phyloP scores from a whole-genome alignment of 805 yeast genomes.

The Nakazawaea wickerhamii region DNA sequence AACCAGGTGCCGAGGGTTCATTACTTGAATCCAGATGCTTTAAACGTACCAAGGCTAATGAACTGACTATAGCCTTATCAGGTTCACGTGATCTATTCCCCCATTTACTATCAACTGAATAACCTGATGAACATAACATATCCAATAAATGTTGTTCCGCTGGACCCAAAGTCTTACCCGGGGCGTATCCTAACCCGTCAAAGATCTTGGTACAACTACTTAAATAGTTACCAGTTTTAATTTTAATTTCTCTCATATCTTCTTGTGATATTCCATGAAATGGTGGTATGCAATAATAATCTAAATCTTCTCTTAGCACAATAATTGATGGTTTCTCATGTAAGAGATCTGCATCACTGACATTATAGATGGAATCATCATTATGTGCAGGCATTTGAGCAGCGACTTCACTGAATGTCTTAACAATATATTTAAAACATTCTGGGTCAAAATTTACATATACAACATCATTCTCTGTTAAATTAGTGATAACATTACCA shows the following conservation, averaged over 20 bases:
- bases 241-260: conserved; percentile 63
- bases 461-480: conserved; percentile 76
- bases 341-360: conserved; percentile 54
- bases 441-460: conserved; percentile 81
- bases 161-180: conserved; percentile 58
- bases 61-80: conserved; percentile 77
- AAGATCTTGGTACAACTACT: conserved; percentile 58
- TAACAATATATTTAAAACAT: conserved; percentile 80
- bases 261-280: conserved; percentile 46
- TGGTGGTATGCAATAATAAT: conserved; percentile 87
- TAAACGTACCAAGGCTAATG: conserved; percentile 68
- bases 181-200: conserved; percentile 67
- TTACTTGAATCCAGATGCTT: conserved; percentile 25
- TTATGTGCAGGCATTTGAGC: conserved; percentile 45
- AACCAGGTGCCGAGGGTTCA: conserved; percentile 10
- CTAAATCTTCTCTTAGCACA: conserved; percentile 89
- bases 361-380: conserved; percentile 19
- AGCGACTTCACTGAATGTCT: conserved; percentile 65
- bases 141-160: conserved; percentile 94
- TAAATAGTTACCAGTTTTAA: conserved; percentile 66
- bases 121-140: conserved; percentile 91
- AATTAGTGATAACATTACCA: conserved; percentile 72
- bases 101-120: conserved; percentile 64
- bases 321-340: conserved; percentile 84
- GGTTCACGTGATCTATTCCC: conserved; percentile 89